Conservation (phyloP, 176 grass and related monocot genomes). For the Poa pratensis region DNA sequence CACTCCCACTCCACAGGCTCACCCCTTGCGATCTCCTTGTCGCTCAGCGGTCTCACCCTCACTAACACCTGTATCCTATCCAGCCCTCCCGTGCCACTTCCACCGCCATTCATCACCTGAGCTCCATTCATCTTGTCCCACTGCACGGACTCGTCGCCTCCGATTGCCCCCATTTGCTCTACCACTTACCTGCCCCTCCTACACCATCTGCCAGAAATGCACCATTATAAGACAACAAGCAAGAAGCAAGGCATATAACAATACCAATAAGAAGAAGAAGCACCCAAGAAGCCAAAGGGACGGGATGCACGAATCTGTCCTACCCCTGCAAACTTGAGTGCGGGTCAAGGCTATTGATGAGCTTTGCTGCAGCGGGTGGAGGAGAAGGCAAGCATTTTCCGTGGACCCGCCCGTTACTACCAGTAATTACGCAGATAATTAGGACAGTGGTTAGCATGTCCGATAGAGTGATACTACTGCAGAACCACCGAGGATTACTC, state of each 20-base stretch:
- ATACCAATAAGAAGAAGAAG: neutral
- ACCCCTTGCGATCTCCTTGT: constrained; percentile 72
- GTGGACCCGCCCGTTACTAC: constrained; percentile 38
- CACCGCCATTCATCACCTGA: constrained; percentile 34
- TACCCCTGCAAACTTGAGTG: constrained; percentile 54
- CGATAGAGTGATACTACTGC: neutral
- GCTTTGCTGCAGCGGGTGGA: constrained; percentile 57
- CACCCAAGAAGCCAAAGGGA: constrained; percentile 18
- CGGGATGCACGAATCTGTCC: constrained; percentile 45
- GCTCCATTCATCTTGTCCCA: constrained; percentile 52
- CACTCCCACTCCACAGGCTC: constrained; percentile 94
- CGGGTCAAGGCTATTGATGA: constrained; percentile 46
- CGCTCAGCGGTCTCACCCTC: constrained; percentile 83
- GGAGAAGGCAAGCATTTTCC: constrained; percentile 51
- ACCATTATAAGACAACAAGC: constrained; percentile 36
- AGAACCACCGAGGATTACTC: constrained; percentile 37
- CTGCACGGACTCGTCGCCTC: constrained; percentile 56
- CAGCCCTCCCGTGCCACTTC: constrained; percentile 37
- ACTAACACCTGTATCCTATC: constrained; percentile 93
- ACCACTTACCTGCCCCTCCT: constrained; percentile 29
- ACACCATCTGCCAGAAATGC: constrained; percentile 51
- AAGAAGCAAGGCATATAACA: constrained; percentile 49
- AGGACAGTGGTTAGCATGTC: constrained; percentile 76
- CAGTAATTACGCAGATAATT: constrained; percentile 26
- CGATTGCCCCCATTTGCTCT: constrained; percentile 70